These are phyloP conservation scores for Arabidopsis suecica DNA, from an alignment of 345 rosid genomes.

Conservation along the genomic window DNA sequence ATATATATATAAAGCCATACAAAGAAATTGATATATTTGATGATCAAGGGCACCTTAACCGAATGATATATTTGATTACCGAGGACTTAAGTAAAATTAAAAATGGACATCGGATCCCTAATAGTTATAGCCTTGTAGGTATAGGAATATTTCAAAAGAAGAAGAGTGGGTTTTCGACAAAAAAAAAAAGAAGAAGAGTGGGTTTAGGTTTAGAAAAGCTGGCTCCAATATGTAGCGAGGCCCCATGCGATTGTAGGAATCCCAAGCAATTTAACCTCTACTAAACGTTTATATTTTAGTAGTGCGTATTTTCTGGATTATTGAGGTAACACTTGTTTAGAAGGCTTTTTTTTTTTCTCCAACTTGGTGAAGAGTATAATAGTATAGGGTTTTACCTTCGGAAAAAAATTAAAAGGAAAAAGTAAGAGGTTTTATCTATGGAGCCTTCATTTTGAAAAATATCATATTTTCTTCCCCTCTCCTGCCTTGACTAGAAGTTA, in stretches of 20 bases:
- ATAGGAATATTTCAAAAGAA: constrained; percentile 28
- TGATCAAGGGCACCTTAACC: background rate
- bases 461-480: no score
- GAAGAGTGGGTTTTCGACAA: no score
- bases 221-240: constrained; percentile 54
- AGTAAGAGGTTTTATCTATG: no score
- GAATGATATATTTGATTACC: background rate
- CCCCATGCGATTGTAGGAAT: constrained; percentile 58
- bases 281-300: constrained; percentile 27
- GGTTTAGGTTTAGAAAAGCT: constrained; percentile 18
- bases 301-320: background rate
- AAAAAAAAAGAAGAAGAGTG: no score
- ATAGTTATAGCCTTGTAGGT: constrained; percentile 36
- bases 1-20: background rate
- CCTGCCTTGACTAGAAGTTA: no score
- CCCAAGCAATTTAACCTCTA: constrained; percentile 58
- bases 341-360: no score
- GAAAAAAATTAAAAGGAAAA: no score
- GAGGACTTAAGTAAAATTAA: constrained; percentile 11
- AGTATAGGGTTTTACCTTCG: no score
- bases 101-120: constrained; percentile 73
- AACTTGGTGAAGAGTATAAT: no score
- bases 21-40: background rate
- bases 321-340: no score
- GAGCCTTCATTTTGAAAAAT: no score